phyloP scores from a whole-genome alignment of 495 filamentous ascomycete species.

The Neurospora sp. region DNA sequence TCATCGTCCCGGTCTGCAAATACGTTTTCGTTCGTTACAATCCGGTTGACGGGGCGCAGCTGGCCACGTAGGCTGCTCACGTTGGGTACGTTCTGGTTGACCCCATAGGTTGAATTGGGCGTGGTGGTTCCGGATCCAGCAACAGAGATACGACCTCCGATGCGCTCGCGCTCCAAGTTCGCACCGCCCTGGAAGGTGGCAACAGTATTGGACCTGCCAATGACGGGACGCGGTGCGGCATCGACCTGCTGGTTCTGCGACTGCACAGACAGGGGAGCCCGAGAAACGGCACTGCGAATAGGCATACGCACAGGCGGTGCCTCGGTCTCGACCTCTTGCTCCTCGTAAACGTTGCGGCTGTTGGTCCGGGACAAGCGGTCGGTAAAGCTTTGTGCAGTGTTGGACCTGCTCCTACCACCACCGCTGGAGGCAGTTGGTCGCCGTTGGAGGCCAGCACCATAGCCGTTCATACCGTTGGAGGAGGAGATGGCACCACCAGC shows the following conservation, averaged over 20 bases:
- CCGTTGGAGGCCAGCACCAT: slow-evolving; percentile 15
- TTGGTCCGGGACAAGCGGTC: slow-evolving; percentile 31
- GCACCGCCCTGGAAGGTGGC: slow-evolving; percentile 7
- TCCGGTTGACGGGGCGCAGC: slow-evolving; percentile 31
- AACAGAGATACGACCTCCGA: slow-evolving; percentile 4
- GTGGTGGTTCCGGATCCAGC: slow-evolving; percentile 12
- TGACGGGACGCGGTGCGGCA: neutral
- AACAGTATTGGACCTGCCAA: slow-evolving; percentile 13
- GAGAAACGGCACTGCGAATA: slow-evolving; percentile 48
- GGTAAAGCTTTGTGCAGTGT: slow-evolving; percentile 34
- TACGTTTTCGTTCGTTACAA: slow-evolving; percentile 39
- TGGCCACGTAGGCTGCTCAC: slow-evolving; percentile 30
- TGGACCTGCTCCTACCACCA: slow-evolving; percentile 31
- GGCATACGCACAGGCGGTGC: slow-evolving; percentile 43
- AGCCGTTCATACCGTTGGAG: slow-evolving; percentile 3
- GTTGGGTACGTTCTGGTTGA: slow-evolving; percentile 19
- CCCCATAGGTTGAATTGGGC: slow-evolving; percentile 18
- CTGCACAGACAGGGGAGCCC: slow-evolving; percentile 27
- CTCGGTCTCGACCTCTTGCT: slow-evolving; percentile 24
- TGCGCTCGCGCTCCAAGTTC: slow-evolving; percentile 12
- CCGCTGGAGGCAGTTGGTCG: slow-evolving; percentile 12
- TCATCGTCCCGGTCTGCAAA: slow-evolving; percentile 59
- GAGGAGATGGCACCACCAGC: slow-evolving; percentile 5
- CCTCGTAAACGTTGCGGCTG: slow-evolving; percentile 24
- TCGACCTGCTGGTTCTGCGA: neutral